Percentiles rank a stretch among this genome's conserved stretches.
These are phyloP conservation scores for Solanum bukasovii DNA, from an alignment of 257 asterid species.

Conservation along the genomic window DNA sequence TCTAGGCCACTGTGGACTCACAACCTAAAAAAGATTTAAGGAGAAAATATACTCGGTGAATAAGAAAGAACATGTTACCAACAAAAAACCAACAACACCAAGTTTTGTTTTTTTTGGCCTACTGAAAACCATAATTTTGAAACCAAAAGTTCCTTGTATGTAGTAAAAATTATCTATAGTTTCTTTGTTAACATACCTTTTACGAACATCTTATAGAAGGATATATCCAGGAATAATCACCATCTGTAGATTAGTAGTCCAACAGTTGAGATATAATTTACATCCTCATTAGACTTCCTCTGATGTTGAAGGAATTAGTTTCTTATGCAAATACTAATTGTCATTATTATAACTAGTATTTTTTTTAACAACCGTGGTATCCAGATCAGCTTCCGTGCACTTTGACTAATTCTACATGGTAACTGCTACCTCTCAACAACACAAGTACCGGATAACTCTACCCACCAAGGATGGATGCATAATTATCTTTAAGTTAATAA, in stretches of 20 bases:
- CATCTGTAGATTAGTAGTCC: background rate
- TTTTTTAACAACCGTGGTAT: background rate
- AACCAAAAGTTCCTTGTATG: background rate
- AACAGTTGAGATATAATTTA: background rate
- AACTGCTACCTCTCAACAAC: background rate
- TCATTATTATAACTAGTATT: background rate
- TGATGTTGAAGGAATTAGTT: background rate
- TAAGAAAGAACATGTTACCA: background rate
- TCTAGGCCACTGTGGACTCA: slow-evolving; percentile 93
- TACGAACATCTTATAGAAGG: background rate
- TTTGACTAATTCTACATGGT: background rate
- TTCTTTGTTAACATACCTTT: background rate
- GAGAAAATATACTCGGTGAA: background rate
- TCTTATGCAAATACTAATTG: background rate
- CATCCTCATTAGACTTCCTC: background rate
- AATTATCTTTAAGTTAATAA: background rate
- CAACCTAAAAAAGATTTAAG: slow-evolving; percentile 38
- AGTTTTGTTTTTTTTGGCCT: background rate
- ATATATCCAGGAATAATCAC: background rate
- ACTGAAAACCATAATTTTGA: background rate
- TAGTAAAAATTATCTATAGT: background rate
- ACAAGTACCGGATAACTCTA: background rate
- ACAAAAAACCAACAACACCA: background rate
- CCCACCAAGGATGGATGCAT: background rate
- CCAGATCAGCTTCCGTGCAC: background rate